Conservation (phyloP, 23 red algal genomes). For the Gracilaria vermiculophylla region DNA sequence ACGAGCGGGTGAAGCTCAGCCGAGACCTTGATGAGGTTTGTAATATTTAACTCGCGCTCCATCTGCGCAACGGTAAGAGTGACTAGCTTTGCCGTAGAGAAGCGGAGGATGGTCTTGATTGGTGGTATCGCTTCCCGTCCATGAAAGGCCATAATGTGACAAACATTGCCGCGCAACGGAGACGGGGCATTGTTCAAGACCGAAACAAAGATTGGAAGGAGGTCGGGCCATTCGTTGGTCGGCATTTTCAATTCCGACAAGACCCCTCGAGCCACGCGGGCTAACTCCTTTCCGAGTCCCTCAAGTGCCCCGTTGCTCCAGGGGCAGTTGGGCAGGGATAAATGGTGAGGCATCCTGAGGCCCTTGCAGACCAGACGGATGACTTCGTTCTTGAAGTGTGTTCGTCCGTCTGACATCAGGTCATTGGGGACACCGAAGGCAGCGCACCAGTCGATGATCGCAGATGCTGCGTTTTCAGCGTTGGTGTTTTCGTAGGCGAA, state of each 20-base stretch:
- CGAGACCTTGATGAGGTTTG: neutral
- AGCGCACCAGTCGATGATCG: neutral
- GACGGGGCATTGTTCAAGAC: neutral
- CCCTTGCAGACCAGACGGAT: neutral
- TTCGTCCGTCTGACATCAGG: neutral
- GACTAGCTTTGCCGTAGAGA: neutral
- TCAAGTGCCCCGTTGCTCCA: neutral
- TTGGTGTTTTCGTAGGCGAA: neutral
- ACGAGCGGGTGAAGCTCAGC: neutral
- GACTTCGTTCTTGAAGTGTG: neutral
- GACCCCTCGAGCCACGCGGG: neutral
- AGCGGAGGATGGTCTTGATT: neutral
- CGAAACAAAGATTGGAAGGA: neutral
- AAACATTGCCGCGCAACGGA: neutral
- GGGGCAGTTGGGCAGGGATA: neutral
- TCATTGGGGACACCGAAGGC: neutral
- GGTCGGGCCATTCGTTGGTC: neutral
- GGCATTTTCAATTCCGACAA: neutral
- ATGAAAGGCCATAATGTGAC: neutral
- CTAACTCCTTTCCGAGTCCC: neutral
- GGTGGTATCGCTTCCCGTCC: neutral
- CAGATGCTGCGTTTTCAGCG: neutral
- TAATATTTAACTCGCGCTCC: neutral
- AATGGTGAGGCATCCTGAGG: neutral
- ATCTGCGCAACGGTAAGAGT: neutral